A percentile compares a stretch with the other conserved stretches of the same genome.
phyloP scores from a whole-genome alignment of 306 rosid species.

The Phaseolus lunatus region DNA sequence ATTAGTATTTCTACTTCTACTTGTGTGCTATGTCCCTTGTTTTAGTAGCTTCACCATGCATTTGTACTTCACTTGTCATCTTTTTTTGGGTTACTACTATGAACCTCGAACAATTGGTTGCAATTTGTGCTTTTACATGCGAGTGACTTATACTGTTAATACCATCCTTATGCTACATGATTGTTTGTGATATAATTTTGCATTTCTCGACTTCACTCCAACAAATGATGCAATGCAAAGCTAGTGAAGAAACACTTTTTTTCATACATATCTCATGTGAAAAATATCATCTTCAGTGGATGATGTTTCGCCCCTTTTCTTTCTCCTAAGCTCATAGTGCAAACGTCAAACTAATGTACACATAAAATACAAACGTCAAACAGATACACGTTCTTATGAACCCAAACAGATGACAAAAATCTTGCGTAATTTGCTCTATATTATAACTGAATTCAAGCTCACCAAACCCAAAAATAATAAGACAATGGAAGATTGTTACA shows the following conservation, averaged over 20 bases:
- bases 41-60: slow-evolving; percentile 59
- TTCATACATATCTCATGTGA: background rate
- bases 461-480: no score
- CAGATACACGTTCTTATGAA: background rate
- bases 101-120: slow-evolving; percentile 62
- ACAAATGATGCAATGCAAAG: background rate
- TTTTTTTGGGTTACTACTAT: slow-evolving; percentile 43
- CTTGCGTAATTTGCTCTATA: background rate
- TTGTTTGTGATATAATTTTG: slow-evolving; percentile 33
- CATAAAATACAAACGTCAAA: background rate
- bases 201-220: slow-evolving; percentile 12
- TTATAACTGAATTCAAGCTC: background rate
- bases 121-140: slow-evolving; percentile 54
- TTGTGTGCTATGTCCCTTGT: slow-evolving; percentile 63
- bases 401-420: background rate
- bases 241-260: background rate
- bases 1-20: slow-evolving; percentile 48
- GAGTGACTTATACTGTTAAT: slow-evolving; percentile 55
- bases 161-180: slow-evolving; percentile 37
- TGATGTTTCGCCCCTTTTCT: no score
- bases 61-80: slow-evolving; percentile 49
- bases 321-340: no score
- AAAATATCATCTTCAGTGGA: background rate
- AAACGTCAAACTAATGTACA: background rate
- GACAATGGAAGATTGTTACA: background rate